Base-by-base conservation (phyloP, 2,329 filamentous ascomycete species). In the Trichophyton mentagrophytes region DNA sequence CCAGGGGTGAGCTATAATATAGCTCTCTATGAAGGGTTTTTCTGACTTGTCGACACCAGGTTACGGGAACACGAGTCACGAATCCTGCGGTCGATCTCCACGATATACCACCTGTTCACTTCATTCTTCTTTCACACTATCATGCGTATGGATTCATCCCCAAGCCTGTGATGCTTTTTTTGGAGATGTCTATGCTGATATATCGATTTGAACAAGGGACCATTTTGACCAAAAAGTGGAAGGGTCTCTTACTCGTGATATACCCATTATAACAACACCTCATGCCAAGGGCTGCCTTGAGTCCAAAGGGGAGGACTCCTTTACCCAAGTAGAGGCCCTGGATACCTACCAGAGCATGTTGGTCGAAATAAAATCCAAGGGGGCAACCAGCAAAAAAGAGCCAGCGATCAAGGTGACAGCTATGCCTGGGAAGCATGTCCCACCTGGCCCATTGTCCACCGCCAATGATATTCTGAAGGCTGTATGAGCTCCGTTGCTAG, bases 401-500 rank as follows among this genome's bases (percentile, higher is more conserved):
- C 75, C 79, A 0, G 74, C 74, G 5, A 72, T 86, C 47, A 82
- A 81, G 65, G 76, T 86, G 20, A 85, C 81, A 0, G 84, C 76
- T 1, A 84, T 83, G 80, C 85, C 84, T 0, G 85, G 82, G 1
- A 85, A 86, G 67, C 84, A 87, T 67, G 79, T 87, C 3, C 78
- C 79, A 0, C 72, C 20, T 67, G 75, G 72, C 0, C 66, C 80
- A 1, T 65, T 74, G 17, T 69, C 74, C 13, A 75, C 72, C 15
- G 61, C 72, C 51, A 82, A 82, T 66, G 74, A 80, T 30, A 55
- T 78, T 7, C 72, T 79, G n/a, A 66, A 71, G 22, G 79, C 79
- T 0, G 77, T 74, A 61, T 42, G 69, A 63, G 13, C 15, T 49
- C 38, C 74, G 20, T 13, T 27, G 7, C 13, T 57, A 27, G n/a